These are phyloP conservation scores for Backusella liffmaniae DNA, from an alignment of 192 early-diverging fungal species.

Conservation along the genomic window DNA sequence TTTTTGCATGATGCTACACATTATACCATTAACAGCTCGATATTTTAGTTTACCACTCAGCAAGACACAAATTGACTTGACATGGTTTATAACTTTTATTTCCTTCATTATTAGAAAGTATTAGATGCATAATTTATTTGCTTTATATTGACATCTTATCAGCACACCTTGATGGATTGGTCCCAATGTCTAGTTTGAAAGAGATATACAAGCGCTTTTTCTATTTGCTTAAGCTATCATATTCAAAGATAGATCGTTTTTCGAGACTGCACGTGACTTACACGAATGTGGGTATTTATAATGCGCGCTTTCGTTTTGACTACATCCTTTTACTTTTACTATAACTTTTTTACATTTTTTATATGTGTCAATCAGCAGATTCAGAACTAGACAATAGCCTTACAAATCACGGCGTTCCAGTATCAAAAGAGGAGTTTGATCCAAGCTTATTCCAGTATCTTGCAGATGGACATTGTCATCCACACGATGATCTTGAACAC, in stretches of 20 bases:
- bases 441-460: slow-evolving; percentile 6
- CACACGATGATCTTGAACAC: slow-evolving; percentile 28
- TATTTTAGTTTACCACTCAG: no score
- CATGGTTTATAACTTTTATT: background rate
- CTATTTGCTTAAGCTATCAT: background rate
- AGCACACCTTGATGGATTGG: background rate
- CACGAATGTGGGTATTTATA: background rate
- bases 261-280: background rate
- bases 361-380: slow-evolving; percentile 6
- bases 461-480: slow-evolving; percentile 40
- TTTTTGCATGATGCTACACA: no score
- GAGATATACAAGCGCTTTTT: background rate
- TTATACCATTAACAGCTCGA: no score
- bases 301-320: background rate
- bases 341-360: background rate
- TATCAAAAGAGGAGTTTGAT: background rate
- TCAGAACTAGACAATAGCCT: background rate
- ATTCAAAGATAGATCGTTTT: background rate
- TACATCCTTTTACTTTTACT: background rate
- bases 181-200: background rate
- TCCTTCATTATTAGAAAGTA: background rate
- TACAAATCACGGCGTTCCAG: background rate
- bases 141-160: background rate
- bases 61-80: no score
- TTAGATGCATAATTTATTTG: background rate